A percentile compares a stretch with the other conserved stretches of the same genome.
Evolutionary conservation across 768 basidiomycete species (phyloP).

Genomic region (Leccinum subgranulosum): DNA sequence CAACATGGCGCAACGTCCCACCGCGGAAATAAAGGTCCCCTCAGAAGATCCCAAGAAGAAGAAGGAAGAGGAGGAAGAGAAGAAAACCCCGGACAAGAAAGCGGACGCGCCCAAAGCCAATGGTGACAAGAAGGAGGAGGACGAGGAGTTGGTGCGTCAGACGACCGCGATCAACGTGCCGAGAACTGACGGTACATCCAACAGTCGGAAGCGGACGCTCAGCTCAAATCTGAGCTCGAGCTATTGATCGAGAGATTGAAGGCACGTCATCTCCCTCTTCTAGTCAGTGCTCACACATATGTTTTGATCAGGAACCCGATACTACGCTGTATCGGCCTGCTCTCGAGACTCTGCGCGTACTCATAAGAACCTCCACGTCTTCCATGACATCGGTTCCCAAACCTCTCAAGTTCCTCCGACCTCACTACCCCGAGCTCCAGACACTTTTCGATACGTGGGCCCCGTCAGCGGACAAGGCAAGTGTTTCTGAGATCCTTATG

Average conservation of each 20-base stretch:
- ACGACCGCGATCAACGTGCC: constrained; percentile 10
- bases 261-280: constrained; percentile 42
- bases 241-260: constrained; percentile 94
- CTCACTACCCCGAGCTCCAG: constrained; percentile 87
- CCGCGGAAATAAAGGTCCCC: constrained; percentile 58
- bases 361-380: constrained; percentile 94
- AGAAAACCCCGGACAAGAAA: constrained; percentile 44
- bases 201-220: constrained; percentile 93
- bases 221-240: constrained; percentile 91
- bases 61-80: constrained; percentile 43
- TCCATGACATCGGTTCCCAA: constrained; percentile 99
- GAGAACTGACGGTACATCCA: constrained; percentile 4
- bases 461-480: constrained; percentile 66
- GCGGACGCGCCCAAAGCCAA: constrained; percentile 54
- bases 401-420: constrained; percentile 96
- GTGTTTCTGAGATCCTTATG: background rate
- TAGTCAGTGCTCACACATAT: constrained; percentile 12
- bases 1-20: constrained; percentile 57
- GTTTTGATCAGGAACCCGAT: constrained; percentile 71
- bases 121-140: constrained; percentile 57
- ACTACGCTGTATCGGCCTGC: constrained; percentile 83
- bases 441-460: constrained; percentile 80
- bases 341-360: constrained; percentile 86
- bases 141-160: constrained; percentile 68
- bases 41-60: constrained; percentile 79